Evolutionary conservation across 495 filamentous ascomycete genomes (phyloP).

Genomic region (Penicillium ucsense): DNA sequence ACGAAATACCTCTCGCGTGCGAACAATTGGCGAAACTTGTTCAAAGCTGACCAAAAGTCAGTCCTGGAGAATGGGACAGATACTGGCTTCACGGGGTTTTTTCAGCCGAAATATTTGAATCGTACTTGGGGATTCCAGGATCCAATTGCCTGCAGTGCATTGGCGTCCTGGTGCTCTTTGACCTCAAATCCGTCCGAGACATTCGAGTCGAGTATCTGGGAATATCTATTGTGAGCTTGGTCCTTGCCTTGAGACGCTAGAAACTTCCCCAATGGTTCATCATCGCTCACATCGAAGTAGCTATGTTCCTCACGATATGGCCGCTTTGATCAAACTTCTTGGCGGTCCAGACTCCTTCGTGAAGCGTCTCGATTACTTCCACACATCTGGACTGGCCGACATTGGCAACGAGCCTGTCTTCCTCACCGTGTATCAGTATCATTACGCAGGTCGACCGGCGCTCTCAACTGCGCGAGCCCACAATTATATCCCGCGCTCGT

Average conservation of each 20-base stretch:
- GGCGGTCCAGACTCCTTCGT: constrained; percentile 52
- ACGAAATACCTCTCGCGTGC: constrained; percentile 54
- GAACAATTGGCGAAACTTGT: constrained; percentile 60
- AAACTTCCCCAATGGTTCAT: not conserved
- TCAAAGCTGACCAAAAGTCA: constrained; percentile 50
- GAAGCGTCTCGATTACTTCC: constrained; percentile 54
- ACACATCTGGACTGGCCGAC: constrained; percentile 55
- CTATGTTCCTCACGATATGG: constrained; percentile 65
- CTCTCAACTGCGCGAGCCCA: constrained; percentile 52
- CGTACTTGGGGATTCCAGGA: constrained; percentile 61
- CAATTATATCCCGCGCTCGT: constrained; percentile 55
- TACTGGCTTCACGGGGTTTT: constrained; percentile 58
- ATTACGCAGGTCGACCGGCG: constrained; percentile 59
- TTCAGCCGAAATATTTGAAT: constrained; percentile 57
- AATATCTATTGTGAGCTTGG: constrained; percentile 43
- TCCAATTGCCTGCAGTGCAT: constrained; percentile 53
- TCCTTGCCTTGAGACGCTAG: not conserved
- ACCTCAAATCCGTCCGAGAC: constrained; percentile 57
- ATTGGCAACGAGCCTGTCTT: constrained; percentile 68
- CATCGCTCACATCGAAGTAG: no score
- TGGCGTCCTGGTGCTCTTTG: constrained; percentile 49
- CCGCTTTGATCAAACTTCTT: constrained; percentile 45
- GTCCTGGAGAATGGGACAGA: constrained; percentile 43
- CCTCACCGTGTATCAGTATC: constrained; percentile 60
- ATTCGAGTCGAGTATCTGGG: constrained; percentile 63